Evolutionary conservation across 2,329 filamentous ascomycete genomes (phyloP).

Genomic region (Alternaria arborescens): DNA sequence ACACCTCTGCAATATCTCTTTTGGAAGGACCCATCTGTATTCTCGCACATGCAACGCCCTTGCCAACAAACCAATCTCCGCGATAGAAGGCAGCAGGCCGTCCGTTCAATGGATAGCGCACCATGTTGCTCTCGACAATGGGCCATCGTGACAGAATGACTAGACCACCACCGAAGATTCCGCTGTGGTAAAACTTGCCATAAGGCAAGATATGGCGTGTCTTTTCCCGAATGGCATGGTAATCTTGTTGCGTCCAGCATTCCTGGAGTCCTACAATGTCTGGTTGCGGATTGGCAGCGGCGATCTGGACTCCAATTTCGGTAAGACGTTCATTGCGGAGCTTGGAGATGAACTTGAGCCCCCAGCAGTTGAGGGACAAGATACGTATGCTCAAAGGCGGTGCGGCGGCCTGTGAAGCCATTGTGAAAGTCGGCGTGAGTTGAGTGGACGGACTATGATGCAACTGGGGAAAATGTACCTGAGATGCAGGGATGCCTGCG

Average conservation of each 20-base stretch:
- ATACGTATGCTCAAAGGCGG: slow-evolving; percentile 71
- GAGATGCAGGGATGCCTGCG: slow-evolving; percentile 21
- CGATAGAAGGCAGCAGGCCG: slow-evolving; percentile 92
- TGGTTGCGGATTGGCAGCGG: slow-evolving; percentile 71
- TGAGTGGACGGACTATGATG: slow-evolving; percentile 18
- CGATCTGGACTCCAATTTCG: slow-evolving; percentile 85
- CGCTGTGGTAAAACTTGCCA: slow-evolving; percentile 91
- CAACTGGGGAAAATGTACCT: slow-evolving; percentile 23
- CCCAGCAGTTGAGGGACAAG: slow-evolving; percentile 96
- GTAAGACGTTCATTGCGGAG: slow-evolving; percentile 78
- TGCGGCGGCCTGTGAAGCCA: slow-evolving; percentile 27
- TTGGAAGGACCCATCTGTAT: slow-evolving; percentile 73
- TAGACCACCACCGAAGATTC: slow-evolving; percentile 87
- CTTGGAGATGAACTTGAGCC: slow-evolving; percentile 84
- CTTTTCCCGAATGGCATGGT: slow-evolving; percentile 76
- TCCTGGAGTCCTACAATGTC: slow-evolving; percentile 94
- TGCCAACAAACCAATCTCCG: slow-evolving; percentile 96
- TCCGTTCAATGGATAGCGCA: slow-evolving; percentile 88
- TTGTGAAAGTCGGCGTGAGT: slow-evolving; percentile 16
- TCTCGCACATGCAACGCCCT: slow-evolving; percentile 85
- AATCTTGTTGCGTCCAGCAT: slow-evolving; percentile 90
- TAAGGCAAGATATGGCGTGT: slow-evolving; percentile 81
- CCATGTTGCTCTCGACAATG: slow-evolving; percentile 88
- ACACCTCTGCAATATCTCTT: slow-evolving; percentile 82
- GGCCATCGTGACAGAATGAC: slow-evolving; percentile 92